Evolutionary conservation across 176 grass and related monocot genomes (phyloP), one percentile per base, ranked within the genome.

Genomic region (Paspalum notatum): DNA sequence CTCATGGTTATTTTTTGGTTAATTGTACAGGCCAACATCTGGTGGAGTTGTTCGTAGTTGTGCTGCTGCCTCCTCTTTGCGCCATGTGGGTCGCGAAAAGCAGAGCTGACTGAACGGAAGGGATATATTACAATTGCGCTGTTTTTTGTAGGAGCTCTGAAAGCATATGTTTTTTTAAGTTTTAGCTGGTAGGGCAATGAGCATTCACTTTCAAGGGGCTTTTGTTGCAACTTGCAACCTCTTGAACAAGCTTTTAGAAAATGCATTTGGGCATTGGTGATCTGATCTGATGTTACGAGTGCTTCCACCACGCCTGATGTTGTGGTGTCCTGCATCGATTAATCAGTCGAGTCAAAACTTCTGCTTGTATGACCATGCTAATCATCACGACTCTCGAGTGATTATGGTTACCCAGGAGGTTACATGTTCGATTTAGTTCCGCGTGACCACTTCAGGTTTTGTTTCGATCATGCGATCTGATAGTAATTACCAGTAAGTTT

Each of bases 21-120:
- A 68, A 63, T 78, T 88, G 3, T 82, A 67, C 82, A 97, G 94
- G 59, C 94, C 91, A 77, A 97, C 94, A 76, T 90, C 91, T 14
- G 94, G 94, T 16, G 91, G 94, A 75, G 43, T 84, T 60, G 58
- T 21, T 16, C 51, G 52, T 72, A 81, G 55, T 24, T 24, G 46
- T 56, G 51, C 32, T 60, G 17, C 80, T 85, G 55, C 68, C 50
- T 39, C 59, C 78, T 0, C 53, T 77, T 87, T 25, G 17, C 71
- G 15, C 59, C 84, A n/a, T 54, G 60, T 52, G 47, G 68, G 53
- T 53, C 72, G 53, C 49, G 17, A 85, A 59, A 84, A 88, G 68
- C 39, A 72, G 47, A 83, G 66, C 62, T 91, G 83, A 88, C 26
- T 1, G 0, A 14, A 22, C 26, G 20, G 39, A 57, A 7, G 41